These are phyloP conservation scores for Microbotryum scabiosae DNA, from an alignment of 1,284 basidiomycete genomes.

Conservation along the genomic window DNA sequence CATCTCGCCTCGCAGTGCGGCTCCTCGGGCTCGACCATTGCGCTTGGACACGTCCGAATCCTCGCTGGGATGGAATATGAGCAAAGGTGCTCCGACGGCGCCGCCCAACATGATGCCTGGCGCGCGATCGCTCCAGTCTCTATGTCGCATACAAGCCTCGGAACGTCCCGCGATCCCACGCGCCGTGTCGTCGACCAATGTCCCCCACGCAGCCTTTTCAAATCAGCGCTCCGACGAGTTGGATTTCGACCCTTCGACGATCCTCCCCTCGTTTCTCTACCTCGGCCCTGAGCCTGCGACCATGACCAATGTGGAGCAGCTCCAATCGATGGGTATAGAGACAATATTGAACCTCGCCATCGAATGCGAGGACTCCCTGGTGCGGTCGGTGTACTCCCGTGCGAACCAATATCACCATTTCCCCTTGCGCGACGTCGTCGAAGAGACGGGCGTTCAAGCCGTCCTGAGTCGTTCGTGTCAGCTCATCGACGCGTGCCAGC, in stretches of 20 bases:
- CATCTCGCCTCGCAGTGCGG: too few relatives aligned
- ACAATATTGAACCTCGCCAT: slow-evolving; percentile 83
- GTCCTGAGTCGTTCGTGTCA: background rate
- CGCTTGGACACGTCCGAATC: too few relatives aligned
- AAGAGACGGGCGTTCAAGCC: slow-evolving; percentile 79
- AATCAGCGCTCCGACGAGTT: background rate
- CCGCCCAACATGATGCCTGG: too few relatives aligned
- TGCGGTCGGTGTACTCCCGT: too few relatives aligned
- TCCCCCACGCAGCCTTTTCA: too few relatives aligned
- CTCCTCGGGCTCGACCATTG: too few relatives aligned
- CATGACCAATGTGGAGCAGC: slow-evolving; percentile 61
- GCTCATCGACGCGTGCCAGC: slow-evolving; percentile 33
- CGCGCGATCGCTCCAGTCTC: too few relatives aligned
- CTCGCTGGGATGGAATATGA: too few relatives aligned
- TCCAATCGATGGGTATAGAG: slow-evolving; percentile 68
- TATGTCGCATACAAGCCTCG: too few relatives aligned
- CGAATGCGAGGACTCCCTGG: slow-evolving; percentile 62
- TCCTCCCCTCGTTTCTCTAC: slow-evolving; percentile 81
- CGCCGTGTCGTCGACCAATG: too few relatives aligned
- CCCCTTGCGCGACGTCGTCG: slow-evolving; percentile 88
- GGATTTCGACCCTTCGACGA: slow-evolving; percentile 67
- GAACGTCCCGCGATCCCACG: too few relatives aligned
- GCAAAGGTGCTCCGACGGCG: too few relatives aligned
- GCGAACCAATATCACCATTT: slow-evolving; percentile 47
- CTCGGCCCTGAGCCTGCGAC: slow-evolving; percentile 79